Percentiles rank a stretch among this genome's conserved stretches.
Conservation (phyloP, 495 filamentous ascomycete genomes). For the Parathielavia hyrcaniae region DNA sequence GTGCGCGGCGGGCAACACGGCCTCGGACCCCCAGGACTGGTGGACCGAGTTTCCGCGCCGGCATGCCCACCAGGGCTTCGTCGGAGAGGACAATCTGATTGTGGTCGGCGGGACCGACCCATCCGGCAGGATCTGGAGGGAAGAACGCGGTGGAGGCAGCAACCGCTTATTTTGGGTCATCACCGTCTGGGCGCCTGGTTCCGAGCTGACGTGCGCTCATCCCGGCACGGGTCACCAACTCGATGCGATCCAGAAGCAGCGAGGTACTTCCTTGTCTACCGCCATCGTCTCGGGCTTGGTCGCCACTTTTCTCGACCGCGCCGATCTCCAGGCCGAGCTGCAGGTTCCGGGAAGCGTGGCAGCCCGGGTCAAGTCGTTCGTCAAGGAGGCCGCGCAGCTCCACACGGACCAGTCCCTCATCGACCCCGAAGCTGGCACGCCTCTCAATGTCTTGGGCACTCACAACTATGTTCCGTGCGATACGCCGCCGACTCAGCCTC, state of each 20-base stretch:
- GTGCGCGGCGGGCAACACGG: background rate
- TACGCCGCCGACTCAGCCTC: background rate
- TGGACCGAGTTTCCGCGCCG: background rate
- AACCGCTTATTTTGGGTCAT: background rate
- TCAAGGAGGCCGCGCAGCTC: background rate
- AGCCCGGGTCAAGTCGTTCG: background rate
- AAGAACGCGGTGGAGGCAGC: background rate
- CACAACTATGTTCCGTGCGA: background rate
- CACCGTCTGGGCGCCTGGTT: background rate
- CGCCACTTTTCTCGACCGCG: background rate
- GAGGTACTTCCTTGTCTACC: background rate
- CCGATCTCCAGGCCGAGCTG: background rate
- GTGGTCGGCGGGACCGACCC: background rate
- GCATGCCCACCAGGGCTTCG: background rate
- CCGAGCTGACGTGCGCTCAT: background rate
- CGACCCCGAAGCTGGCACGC: background rate
- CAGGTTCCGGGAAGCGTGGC: background rate
- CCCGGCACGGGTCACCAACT: background rate
- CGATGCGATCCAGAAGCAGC: background rate
- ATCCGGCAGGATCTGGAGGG: background rate
- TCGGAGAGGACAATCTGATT: background rate
- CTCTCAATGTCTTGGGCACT: background rate
- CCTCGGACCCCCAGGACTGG: background rate
- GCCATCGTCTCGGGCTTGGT: background rate
- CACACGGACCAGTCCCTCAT: background rate